Evolutionary conservation across 495 filamentous ascomycete species (phyloP), one percentile per base, ranked within the genome.

Genomic region (Penicillium roqueforti): DNA sequence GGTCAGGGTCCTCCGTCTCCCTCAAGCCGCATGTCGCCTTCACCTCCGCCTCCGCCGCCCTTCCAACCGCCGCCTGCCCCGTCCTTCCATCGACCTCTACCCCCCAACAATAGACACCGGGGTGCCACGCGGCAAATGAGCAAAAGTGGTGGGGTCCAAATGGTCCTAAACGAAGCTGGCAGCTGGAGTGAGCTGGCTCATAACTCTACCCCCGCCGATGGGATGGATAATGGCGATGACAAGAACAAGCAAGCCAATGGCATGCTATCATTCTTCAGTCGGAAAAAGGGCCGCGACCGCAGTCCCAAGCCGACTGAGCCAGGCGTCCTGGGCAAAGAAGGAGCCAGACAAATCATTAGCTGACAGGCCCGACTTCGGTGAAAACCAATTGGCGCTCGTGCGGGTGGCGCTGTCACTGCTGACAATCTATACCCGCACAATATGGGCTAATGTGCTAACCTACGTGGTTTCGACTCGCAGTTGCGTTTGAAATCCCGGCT

Each of bases 301-400:
- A 96, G 92, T 65, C 93, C 93, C 8, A 96, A 96, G 71, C 92
- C 92, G 39, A 90, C 89, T 67, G 93, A 98, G 66, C 78, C 89
- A 16, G 93, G 93, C 45, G 92, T 98, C 42, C 66, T 98, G 56
- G 95, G 93, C 49, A 96, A 96, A 64, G 93, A 98, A 65, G 93
- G 93, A 6, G 91, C 93, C 18, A 80, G 93, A 47, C 75, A 76
- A 51, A 78, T 78, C 47, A 75, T 78, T 57, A 72, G 70, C 59
- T 71, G 60, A 71, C 22, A 46, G 13, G 9, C 32, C 28, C 19
- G 13, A 22, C 20, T 29, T 28, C 14, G 25, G 2, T 25, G 26
- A 29, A 31, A 29, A 16, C 23, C 22, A 13, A 13, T 19, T 23
- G 4, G 47, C 20, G 47, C 34, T 39, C 14, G 5, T 28, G 25